These are phyloP conservation scores for Eucalyptus albens DNA, from an alignment of 345 rosid species.

Conservation along the genomic window DNA sequence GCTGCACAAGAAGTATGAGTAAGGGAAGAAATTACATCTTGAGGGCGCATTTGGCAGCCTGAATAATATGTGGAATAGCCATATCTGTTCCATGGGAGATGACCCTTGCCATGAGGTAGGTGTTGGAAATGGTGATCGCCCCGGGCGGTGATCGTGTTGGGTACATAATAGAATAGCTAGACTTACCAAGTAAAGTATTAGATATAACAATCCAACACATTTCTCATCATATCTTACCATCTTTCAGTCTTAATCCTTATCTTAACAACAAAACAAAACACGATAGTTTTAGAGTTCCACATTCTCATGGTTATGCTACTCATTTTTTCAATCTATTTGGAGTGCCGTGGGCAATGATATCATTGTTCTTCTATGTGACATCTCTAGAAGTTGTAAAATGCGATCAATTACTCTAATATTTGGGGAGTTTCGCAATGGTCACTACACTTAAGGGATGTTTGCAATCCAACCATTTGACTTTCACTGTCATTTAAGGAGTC, in stretches of 20 bases:
- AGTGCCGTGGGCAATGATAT: not conserved
- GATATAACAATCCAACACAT: fast-evolving
- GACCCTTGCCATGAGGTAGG: not conserved
- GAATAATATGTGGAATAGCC: not conserved
- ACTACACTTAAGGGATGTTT: not conserved
- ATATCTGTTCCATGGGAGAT: not conserved
- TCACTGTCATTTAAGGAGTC: not conserved
- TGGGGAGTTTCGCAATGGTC: not conserved
- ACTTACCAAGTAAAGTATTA: not conserved
- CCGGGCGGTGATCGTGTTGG: fast-evolving
- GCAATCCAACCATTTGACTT: not conserved
- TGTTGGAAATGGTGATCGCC: not conserved
- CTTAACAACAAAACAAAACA: not conserved
- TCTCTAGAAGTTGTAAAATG: not conserved
- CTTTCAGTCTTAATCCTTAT: not conserved
- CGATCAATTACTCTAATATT: not conserved
- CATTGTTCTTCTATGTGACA: not conserved
- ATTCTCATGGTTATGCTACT: not conserved
- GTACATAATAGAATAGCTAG: not conserved
- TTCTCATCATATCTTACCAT: not conserved
- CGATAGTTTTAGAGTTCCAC: fast-evolving
- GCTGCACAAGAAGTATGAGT: not conserved
- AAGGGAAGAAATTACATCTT: not conserved
- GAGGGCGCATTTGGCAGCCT: not conserved
- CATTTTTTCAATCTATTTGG: not conserved